Evolutionary conservation across 441 rosid genomes (phyloP), one percentile per base, ranked within the genome.

Genomic region (Croton laevigatus): DNA sequence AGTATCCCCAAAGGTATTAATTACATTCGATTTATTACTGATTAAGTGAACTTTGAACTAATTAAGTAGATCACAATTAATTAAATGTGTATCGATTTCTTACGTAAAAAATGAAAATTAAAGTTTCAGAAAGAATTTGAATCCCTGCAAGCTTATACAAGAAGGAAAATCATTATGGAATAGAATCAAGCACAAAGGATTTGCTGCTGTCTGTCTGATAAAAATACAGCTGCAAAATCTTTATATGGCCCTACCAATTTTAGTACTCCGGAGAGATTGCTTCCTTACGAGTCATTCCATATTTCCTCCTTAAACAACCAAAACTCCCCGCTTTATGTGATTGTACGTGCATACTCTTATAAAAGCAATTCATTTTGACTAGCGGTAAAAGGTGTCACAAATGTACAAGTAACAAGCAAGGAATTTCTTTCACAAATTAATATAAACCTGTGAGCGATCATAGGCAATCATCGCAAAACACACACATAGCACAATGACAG

Each of bases 231-330:
- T 34, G 62, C 75, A 19, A 32, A 58, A 22, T 19, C 53, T 65
- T 42, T 64, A 65, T 42, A 66, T 51, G 76, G 73, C 27, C 79
- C 73, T 46, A 59, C 58, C 60, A 22, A 19, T 40, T 40, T 40
- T 7, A 40, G 10, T 40, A 62, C 46, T 60, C 40, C 62, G 40
- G 22, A 27, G 55, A 42, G 61, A 73, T 81, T 73, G 79, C 86
- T 82, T 85, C 81, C 27, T 10, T 67, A 13, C 5, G 58, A 76
- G 65, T 73, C 66, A 70, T 73, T 63, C 79, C 75, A 80, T 70
- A 75, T 67, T 68, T 59, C 54, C n/a, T 16, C n/a, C 20, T 5
- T 8, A 2, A 2, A 16, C 12, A 7, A 27, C 38, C 61, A 4
- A 45, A 16, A 54, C 16, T 20, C 52, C 8, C 57, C 14, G 57